These are phyloP conservation scores for Trichoderma atrobrunneum DNA, from an alignment of 2,329 filamentous ascomycete genomes.

Conservation along the genomic window DNA sequence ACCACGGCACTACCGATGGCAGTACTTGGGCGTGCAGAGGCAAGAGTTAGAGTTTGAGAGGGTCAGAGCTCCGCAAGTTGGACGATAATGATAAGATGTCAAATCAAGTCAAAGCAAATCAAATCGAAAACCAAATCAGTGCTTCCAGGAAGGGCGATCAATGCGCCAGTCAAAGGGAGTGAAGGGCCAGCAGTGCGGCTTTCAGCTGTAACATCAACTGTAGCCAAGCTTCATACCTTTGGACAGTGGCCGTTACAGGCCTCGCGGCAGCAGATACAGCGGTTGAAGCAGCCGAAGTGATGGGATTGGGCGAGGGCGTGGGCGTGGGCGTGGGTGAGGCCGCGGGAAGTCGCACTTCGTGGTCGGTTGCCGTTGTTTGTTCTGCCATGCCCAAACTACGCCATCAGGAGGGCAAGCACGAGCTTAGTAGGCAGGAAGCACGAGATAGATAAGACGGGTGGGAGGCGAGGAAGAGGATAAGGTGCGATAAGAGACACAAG, in stretches of 20 bases:
- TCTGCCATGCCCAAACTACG: slow-evolving; percentile 66
- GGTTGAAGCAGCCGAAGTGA: slow-evolving; percentile 23
- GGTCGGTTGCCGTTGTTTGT: slow-evolving; percentile 56
- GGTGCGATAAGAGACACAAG: neutral
- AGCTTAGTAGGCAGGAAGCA: slow-evolving; percentile 21
- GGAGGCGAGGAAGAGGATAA: neutral
- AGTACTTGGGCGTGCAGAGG: neutral
- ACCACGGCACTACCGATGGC: slow-evolving; percentile 3
- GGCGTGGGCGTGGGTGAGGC: slow-evolving; percentile 33
- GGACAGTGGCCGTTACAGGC: slow-evolving; percentile 24
- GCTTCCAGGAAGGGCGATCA: neutral
- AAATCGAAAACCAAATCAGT: neutral
- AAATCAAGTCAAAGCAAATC: neutral
- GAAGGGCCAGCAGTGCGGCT: neutral
- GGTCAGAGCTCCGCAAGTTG: slow-evolving; percentile 5
- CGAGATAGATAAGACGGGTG: neutral
- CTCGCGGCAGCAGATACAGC: slow-evolving; percentile 23
- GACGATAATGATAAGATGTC: neutral
- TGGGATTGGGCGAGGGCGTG: slow-evolving; percentile 28
- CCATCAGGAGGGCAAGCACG: slow-evolving; percentile 54
- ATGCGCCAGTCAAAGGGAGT: neutral
- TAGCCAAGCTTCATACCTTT: slow-evolving; percentile 24
- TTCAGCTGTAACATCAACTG: neutral
- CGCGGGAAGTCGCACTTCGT: slow-evolving; percentile 54
- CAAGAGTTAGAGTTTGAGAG: slow-evolving; percentile 15